A percentile compares a stretch with the other conserved stretches of the same genome.
phyloP scores from a whole-genome alignment of 2,329 filamentous ascomycete species.

The Diaporthe humulicola region DNA sequence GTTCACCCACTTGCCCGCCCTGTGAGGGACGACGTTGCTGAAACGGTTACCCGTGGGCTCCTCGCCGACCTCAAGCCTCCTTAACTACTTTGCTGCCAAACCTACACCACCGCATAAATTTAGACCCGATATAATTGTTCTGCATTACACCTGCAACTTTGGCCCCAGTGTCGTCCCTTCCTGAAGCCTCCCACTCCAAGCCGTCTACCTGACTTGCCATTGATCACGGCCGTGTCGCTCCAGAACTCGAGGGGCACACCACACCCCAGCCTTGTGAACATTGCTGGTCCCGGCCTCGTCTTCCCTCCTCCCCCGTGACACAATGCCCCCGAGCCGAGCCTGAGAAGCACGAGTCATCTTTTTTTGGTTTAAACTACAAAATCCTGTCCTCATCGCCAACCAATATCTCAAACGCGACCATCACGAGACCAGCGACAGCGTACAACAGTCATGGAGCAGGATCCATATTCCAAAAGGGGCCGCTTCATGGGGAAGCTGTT shows the following conservation, averaged over 20 bases:
- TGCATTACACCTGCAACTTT: slow-evolving; percentile 1
- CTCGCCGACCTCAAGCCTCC: slow-evolving; percentile 22
- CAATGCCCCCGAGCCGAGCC: slow-evolving; percentile 33
- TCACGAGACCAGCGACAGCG: slow-evolving; percentile 17
- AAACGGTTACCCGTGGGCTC: slow-evolving; percentile 21
- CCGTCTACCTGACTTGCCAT: slow-evolving; percentile 22
- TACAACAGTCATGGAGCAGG: slow-evolving; percentile 36
- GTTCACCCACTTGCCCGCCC: slow-evolving; percentile 16
- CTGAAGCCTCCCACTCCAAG: background rate
- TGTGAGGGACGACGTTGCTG: slow-evolving; percentile 22
- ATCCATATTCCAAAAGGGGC: slow-evolving; percentile 54
- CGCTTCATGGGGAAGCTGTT: slow-evolving; percentile 76
- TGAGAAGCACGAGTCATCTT: slow-evolving; percentile 37
- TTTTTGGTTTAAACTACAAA: slow-evolving; percentile 17
- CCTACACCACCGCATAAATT: slow-evolving; percentile 20
- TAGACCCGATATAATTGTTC: slow-evolving; percentile 29
- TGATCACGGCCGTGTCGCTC: slow-evolving; percentile 37
- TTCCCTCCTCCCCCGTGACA: slow-evolving; percentile 13
- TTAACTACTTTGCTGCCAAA: background rate
- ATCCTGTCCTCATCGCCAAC: slow-evolving; percentile 7
- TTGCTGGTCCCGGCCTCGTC: background rate
- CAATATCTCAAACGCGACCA: background rate
- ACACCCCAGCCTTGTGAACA: slow-evolving; percentile 17
- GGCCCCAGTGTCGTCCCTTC: background rate
- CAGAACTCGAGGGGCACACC: slow-evolving; percentile 28